Evolutionary conservation across 1,139 yeast species (phyloP).

Genomic region (Wickerhamomyces sp.): DNA sequence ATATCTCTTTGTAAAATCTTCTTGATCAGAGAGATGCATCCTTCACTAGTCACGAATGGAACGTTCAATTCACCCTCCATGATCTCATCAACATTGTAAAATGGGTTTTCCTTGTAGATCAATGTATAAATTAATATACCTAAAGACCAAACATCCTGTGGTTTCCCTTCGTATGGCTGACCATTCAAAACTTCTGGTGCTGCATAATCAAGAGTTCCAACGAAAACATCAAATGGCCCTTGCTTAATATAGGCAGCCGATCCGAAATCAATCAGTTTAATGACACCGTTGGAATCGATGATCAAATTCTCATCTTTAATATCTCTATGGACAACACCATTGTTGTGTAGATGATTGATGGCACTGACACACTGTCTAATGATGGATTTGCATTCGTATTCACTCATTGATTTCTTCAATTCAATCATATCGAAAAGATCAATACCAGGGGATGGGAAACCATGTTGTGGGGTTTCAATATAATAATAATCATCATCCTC

Average conservation of each 20-base stretch:
- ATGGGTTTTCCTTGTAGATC: constrained; percentile 92
- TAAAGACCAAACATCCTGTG: constrained; percentile 96
- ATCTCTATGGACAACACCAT: constrained; percentile 91
- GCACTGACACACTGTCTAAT: constrained; percentile 79
- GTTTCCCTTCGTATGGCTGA: constrained; percentile 81
- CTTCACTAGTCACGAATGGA: constrained; percentile 57
- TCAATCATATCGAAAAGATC: constrained; percentile 92
- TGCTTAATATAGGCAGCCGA: constrained; percentile 85
- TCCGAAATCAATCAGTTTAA: constrained; percentile 91
- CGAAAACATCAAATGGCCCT: constrained; percentile 96
- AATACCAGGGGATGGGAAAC: constrained; percentile 74
- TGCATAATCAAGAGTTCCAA: constrained; percentile 95
- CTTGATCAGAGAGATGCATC: constrained; percentile 53
- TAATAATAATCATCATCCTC: constrained; percentile 88
- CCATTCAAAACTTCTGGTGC: constrained; percentile 94
- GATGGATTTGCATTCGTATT: constrained; percentile 67
- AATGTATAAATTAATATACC: constrained; percentile 87
- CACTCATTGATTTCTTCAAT: constrained; percentile 72
- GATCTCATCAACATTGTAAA: constrained; percentile 90
- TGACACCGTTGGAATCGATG: constrained; percentile 69
- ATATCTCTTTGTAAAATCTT: constrained; percentile 63
- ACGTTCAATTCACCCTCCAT: constrained; percentile 81
- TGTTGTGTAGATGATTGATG: constrained; percentile 70
- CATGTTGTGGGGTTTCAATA: constrained; percentile 87
- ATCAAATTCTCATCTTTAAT: constrained; percentile 93